Evolutionary conservation across 352 stramenopile species (phyloP), one percentile per base, ranked within the genome.

Genomic region (Phytophthora pseudosyringae): DNA sequence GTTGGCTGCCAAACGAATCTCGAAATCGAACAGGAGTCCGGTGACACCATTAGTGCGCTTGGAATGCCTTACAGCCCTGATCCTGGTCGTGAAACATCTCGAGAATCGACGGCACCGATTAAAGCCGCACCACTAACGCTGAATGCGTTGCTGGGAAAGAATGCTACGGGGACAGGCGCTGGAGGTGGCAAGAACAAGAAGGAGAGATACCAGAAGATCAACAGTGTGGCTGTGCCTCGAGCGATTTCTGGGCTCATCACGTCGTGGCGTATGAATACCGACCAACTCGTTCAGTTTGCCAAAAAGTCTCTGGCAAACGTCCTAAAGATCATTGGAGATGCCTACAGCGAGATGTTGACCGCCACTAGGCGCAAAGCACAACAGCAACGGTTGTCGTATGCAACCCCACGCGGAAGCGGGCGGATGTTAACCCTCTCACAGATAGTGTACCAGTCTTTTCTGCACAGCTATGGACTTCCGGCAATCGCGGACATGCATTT

Each of bases 401-500:
- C 65, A 10, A 61, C 57, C 15, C 52, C 71, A 36, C 59, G 69
- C 0, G 52, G 64, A 44, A 71, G 60, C 25, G 53, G 58, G 1
- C 75, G 77, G 0, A 59, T 75, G 45, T 59, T 91, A 21, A 80
- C 81, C 7, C 75, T 93, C 3, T 82, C 81, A 1, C 80, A 92
- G 41, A 81, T 93, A 31, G 83, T 92, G 31, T 95, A 93, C 57
- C 85, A 94, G 64, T 88, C 83, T 32, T 91, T 94, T 56, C 61
- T 95, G 39, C 85, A 94, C 54, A 86, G 75, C 45, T 94, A 94
- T n/a, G 87, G 83, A 0, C 68, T 93, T 0, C 87, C 87, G 3
- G 71, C 65, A 3, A 94, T 94, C 48, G 86, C 86, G 4, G 87
- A 93, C 47, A 91, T 90, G 80, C 85, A 95, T 36, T 45, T 95